Evolutionary conservation across 495 filamentous ascomycete species (phyloP), one percentile per base, ranked within the genome.

Genomic region (Amniculicola lignicola): DNA sequence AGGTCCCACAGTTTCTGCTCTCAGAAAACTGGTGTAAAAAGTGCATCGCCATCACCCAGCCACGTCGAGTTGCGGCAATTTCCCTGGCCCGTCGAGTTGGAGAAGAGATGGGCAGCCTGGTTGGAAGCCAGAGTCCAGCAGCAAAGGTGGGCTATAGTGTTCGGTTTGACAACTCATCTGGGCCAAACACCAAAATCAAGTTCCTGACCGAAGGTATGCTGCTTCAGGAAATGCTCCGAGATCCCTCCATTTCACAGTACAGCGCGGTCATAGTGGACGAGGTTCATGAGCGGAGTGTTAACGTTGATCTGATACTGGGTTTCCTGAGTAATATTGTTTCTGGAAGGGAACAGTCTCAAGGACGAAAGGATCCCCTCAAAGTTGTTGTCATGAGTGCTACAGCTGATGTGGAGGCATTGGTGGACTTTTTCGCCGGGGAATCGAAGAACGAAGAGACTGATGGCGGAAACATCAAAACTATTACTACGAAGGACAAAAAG

Each of bases 181-280:
- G 83, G 10, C 88, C 89, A 7, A 78, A 75, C 39, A 88, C 89
- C 1, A 79, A 76, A 54, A 85, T 99, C 68, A 97, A 97, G 67
- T 99, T 87, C 63, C 73, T 99, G 58, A 99, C 94, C 0, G 94
- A 99, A 69, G 94, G 94, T 48, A 97, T 95, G 87, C 75, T 99
- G 39, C 75, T 99, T 12, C 91, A 96, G 70, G 94, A 99, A 69
- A 84, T 97, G 75, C 70, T 97, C 37, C 79, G 85, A 48, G 94
- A 97, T 69, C 89, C 92, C 1, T 75, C 82, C 68, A 72, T 99
- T 60, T 80, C 76, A 24, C 81, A 86, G 63, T 99, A 99, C 67
- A 92, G 88, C 57, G 89, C 86, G 1, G 78, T 99, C 2, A 78
- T 97, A 42, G 88, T 99, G 9, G 94, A 99, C 73, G 94, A 99